phyloP scores from a whole-genome alignment of 2,329 filamentous ascomycete species.

The Verticillium isaacii region DNA sequence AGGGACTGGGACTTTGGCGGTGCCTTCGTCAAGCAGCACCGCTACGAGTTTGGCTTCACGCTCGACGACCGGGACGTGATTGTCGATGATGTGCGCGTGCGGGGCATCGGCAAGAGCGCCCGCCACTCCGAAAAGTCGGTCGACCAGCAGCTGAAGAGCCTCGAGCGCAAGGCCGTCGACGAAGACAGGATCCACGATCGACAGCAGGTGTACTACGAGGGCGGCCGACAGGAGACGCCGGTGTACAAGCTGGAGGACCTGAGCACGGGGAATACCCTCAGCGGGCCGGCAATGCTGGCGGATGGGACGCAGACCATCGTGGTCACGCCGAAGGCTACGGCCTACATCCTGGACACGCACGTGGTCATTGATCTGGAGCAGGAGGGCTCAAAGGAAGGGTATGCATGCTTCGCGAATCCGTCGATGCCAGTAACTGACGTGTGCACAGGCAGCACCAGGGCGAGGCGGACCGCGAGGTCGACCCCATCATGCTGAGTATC shows the following conservation, averaged over 20 bases:
- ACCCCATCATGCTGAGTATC: slow-evolving; percentile 74
- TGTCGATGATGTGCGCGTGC: slow-evolving; percentile 81
- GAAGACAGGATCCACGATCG: slow-evolving; percentile 59
- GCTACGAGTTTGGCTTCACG: slow-evolving; percentile 91
- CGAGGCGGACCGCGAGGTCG: slow-evolving; percentile 29
- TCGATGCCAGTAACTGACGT: not conserved
- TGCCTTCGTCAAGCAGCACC: slow-evolving; percentile 81
- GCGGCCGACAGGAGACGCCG: slow-evolving; percentile 70
- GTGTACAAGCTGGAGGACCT: slow-evolving; percentile 80
- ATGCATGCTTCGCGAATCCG: not conserved
- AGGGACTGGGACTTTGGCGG: slow-evolving; percentile 78
- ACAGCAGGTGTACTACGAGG: slow-evolving; percentile 67
- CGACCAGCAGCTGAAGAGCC: slow-evolving; percentile 48
- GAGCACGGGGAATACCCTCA: slow-evolving; percentile 64
- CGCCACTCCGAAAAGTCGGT: slow-evolving; percentile 75
- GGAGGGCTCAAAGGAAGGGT: slow-evolving; percentile 27
- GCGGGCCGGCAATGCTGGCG: slow-evolving; percentile 80
- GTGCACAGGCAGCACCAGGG: slow-evolving; percentile 4
- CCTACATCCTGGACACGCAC: slow-evolving; percentile 77
- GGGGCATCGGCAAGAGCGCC: slow-evolving; percentile 75
- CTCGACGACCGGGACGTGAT: slow-evolving; percentile 81
- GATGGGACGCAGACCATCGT: slow-evolving; percentile 91
- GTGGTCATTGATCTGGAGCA: slow-evolving; percentile 81
- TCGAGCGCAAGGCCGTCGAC: slow-evolving; percentile 54
- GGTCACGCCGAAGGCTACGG: slow-evolving; percentile 72